Percentiles rank a stretch among this genome's conserved stretches.
These are phyloP conservation scores for Fusarium foetens DNA, from an alignment of 2,329 filamentous ascomycete species.

Conservation along the genomic window DNA sequence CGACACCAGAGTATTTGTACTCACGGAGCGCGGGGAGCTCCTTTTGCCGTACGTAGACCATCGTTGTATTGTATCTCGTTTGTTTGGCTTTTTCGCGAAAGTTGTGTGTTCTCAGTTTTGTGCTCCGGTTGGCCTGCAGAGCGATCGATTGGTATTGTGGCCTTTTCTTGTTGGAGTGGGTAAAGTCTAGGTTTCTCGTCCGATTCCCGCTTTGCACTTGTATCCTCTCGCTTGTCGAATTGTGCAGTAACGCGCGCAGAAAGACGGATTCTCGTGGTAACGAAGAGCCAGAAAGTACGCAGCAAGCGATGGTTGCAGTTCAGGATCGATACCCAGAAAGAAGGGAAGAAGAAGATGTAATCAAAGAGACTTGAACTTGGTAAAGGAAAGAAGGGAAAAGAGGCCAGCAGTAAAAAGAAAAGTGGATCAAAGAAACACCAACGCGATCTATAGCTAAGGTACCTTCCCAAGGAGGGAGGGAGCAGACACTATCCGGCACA, in stretches of 20 bases:
- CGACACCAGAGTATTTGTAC: constrained; percentile 95
- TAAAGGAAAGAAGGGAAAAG: constrained; percentile 27
- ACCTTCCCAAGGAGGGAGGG: not conserved
- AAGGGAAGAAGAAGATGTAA: not conserved
- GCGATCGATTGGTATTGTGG: constrained; percentile 25
- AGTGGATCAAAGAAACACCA: constrained; percentile 29
- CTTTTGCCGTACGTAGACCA: constrained; percentile 96
- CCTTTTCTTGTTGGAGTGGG: constrained; percentile 30
- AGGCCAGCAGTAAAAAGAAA: constrained; percentile 30
- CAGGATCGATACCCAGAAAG: not conserved
- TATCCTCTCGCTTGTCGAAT: constrained; percentile 6
- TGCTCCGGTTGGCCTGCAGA: constrained; percentile 7
- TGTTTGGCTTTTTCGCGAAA: not conserved
- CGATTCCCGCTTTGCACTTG: constrained; percentile 15
- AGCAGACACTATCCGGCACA: not conserved
- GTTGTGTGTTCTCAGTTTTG: not conserved
- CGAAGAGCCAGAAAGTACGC: not conserved
- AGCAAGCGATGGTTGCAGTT: not conserved
- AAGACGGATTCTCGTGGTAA: not conserved
- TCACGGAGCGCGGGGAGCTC: constrained; percentile 87
- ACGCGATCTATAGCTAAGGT: not conserved
- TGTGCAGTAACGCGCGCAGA: not conserved
- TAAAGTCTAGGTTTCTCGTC: constrained; percentile 28
- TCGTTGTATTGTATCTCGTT: constrained; percentile 54
- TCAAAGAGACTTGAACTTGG: constrained; percentile 9